Conservation (phyloP, 2,329 filamentous ascomycete genomes). For the Rutstroemia sp. region DNA sequence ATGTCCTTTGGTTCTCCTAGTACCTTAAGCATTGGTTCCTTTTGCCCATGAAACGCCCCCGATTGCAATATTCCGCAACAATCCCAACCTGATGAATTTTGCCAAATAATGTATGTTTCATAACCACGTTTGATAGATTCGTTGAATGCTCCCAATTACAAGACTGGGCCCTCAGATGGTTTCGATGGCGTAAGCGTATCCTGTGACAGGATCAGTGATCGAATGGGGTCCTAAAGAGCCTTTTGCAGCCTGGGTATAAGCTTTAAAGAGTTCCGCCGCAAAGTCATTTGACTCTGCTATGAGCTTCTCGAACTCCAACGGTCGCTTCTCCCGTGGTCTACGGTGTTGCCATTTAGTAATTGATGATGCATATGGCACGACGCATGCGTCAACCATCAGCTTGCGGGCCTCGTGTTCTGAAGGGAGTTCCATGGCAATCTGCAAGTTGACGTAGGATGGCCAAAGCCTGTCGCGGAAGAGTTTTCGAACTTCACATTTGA, state of each 20-base stretch:
- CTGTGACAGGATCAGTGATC: neutral
- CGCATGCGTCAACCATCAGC: neutral
- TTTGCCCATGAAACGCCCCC: too few species aligned
- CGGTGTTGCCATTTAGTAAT: too few species aligned
- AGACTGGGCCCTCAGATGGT: neutral
- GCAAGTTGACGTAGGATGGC: neutral
- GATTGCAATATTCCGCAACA: too few species aligned
- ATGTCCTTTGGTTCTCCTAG: too few species aligned
- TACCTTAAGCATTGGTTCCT: too few species aligned
- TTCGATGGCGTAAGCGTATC: neutral
- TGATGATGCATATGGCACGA: neutral
- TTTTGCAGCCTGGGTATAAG: neutral
- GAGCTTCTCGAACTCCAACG: constrained; percentile 8
- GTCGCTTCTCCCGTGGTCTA: neutral
- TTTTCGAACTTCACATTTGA: too few species aligned
- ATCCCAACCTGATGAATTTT: too few species aligned
- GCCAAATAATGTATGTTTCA: neutral
- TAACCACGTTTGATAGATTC: neutral
- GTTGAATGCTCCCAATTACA: too few species aligned
- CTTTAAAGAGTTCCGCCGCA: constrained; percentile 8
- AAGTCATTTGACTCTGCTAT: constrained; percentile 12
- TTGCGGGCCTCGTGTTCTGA: neutral
- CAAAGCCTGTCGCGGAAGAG: too few species aligned
- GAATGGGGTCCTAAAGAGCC: neutral
- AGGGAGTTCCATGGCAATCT: neutral